Evolutionary conservation across 257 asterid species (phyloP), one percentile per base, ranked within the genome.

Genomic region (Primulina tabacum): DNA sequence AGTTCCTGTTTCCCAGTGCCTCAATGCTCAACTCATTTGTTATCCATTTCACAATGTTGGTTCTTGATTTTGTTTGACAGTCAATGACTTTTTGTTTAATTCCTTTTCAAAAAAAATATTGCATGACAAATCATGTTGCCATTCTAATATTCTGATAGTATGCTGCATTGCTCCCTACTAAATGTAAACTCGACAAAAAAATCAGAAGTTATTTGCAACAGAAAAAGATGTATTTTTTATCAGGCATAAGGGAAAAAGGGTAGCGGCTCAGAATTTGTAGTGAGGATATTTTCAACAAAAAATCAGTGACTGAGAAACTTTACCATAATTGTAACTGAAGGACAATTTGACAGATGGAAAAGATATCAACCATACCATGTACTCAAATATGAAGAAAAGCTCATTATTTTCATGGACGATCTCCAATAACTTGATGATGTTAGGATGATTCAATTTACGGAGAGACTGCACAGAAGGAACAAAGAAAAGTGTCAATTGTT

Each of bases 371-470:
- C 24, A 74, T 92, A 92, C 98, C 98, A 93, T 90, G 88, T 87
- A 88, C 77, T 93, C 98, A 68, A 90, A 89, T 70, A 93, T 85
- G 86, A 93, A 93, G 84, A 90, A 93, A 70, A 93, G 96, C 81
- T 90, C 98, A 66, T 85, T 89, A 74, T 93, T 83, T 84, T 93
- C 95, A 71, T 85, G 80, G 74, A 93, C 98, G 76, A 93, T 89
- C 85, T 93, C 98, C 88, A 84, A 79, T 89, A 90, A 81, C 81
- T 90, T 93, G 84, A 93, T 90, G 78, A 93, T 80, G 77, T 89
- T 87, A 67, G 92, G 90, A 82, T 93, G 98, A 73, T 84, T 85
- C 78, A 90, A 82, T 75, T 83, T 90, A 59, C 81, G 89, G 70
- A 93, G 96, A 43, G 98, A 87, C 98, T 90, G 92, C 87, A 76